Evolutionary conservation across 2,329 filamentous ascomycete genomes (phyloP).

Genomic region (Trichophyton rubrum): DNA sequence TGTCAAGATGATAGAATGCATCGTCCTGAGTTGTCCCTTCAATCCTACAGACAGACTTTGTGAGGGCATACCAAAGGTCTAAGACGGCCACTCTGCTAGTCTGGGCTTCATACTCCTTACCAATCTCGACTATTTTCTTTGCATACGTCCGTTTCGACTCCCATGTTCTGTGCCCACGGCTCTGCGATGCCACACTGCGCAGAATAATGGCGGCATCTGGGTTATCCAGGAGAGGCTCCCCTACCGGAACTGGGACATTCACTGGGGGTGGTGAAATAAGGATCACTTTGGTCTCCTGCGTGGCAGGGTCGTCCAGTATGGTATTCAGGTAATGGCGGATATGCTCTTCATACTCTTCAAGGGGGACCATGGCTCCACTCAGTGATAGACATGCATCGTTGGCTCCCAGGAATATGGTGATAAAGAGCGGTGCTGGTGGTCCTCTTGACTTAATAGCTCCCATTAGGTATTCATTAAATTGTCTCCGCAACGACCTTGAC

Average conservation of each 20-base stretch:
- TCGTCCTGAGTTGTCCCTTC: conserved; percentile 9
- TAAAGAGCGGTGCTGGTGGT: conserved; percentile 21
- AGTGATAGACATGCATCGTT: conserved; percentile 27
- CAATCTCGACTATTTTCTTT: conserved; percentile 27
- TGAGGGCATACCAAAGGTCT: conserved; percentile 25
- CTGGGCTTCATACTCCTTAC: conserved; percentile 20
- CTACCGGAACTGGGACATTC: conserved; percentile 16
- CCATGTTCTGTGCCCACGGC: conserved; percentile 23
- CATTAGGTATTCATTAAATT: conserved; percentile 11
- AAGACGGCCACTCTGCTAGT: conserved; percentile 24
- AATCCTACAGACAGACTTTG: conserved; percentile 13
- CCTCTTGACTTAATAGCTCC: conserved; percentile 9
- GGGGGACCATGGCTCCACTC: conserved; percentile 20
- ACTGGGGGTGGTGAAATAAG: conserved; percentile 29
- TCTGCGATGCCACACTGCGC: conserved; percentile 8
- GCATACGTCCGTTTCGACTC: conserved; percentile 29
- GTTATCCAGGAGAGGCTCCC: not conserved
- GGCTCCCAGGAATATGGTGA: conserved; percentile 31
- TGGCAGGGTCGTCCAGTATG: conserved; percentile 21
- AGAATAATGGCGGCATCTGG: conserved; percentile 2
- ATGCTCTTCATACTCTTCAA: conserved; percentile 23
- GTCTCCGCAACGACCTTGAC: conserved; percentile 9
- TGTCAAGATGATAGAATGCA: conserved; percentile 17
- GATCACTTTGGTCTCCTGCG: conserved; percentile 24
- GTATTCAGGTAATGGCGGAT: conserved; percentile 25